phyloP scores from a whole-genome alignment of 345 rosid genomes.

The Gossypium raimondii region DNA sequence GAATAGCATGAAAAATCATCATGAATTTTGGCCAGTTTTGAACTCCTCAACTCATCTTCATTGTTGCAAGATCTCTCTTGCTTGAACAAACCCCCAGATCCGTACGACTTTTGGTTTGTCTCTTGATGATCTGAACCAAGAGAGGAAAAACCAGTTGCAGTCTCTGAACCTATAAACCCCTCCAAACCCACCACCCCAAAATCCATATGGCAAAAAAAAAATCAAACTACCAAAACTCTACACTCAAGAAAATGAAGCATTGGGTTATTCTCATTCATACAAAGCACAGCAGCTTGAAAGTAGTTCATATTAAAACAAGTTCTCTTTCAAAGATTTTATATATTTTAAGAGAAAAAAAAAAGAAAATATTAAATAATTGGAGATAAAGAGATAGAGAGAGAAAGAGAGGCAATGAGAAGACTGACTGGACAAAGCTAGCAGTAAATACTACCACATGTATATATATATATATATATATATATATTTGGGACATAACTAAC shows the following conservation, averaged over 20 bases:
- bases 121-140: slow-evolving; percentile 44
- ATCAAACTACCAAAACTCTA: slow-evolving; percentile 14
- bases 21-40: slow-evolving; percentile 40
- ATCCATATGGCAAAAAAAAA: slow-evolving; percentile 32
- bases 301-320: slow-evolving; percentile 18
- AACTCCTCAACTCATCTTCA: slow-evolving; percentile 47
- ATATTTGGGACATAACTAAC: too few species aligned
- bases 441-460: neutral
- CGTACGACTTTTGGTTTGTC: slow-evolving; percentile 45
- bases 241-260: slow-evolving; percentile 15
- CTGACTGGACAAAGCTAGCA: slow-evolving; percentile 18
- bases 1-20: slow-evolving; percentile 28
- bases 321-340: slow-evolving; percentile 3
- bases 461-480: too few species aligned
- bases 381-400: slow-evolving; percentile 23
- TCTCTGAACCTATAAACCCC: slow-evolving; percentile 38
- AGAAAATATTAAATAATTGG: slow-evolving; percentile 29
- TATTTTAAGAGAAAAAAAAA: slow-evolving; percentile 16
- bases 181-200: slow-evolving; percentile 48
- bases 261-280: neutral
- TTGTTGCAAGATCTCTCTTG: slow-evolving; percentile 38
- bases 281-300: slow-evolving; percentile 13
- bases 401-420: slow-evolving; percentile 5
- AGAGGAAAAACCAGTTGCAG: slow-evolving; percentile 25
- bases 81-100: slow-evolving; percentile 56